Evolutionary conservation across 768 basidiomycete genomes (phyloP).

Genomic region (Suillus ampliporus): DNA sequence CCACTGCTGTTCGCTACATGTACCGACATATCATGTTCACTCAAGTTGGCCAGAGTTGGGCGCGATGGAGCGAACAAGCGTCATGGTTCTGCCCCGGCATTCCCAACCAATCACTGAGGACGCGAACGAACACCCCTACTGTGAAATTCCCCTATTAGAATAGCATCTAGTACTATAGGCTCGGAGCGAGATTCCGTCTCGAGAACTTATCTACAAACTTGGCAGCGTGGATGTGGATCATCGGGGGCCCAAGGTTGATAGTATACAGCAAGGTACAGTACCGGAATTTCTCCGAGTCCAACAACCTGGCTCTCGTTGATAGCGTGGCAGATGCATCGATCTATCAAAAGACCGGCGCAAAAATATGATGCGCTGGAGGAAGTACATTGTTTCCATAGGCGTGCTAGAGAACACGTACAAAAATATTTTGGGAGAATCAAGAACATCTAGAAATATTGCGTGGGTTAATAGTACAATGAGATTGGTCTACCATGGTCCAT

Average conservation of each 20-base stretch:
- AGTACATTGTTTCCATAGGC: not conserved
- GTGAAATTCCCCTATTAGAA: not conserved
- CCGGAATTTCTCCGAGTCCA: not conserved
- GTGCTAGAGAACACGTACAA: slow-evolving; percentile 1
- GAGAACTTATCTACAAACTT: not conserved
- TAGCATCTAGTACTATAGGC: not conserved
- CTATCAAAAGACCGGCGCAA: not conserved
- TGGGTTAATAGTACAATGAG: slow-evolving; percentile 17
- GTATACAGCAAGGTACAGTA: not conserved
- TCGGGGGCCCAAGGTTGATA: not conserved
- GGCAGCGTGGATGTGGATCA: not conserved
- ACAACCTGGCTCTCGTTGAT: no score
- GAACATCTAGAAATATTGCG: slow-evolving; percentile 6
- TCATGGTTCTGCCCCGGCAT: not conserved
- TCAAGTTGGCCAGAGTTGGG: no score
- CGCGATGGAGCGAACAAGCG: no score
- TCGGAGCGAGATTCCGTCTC: not conserved
- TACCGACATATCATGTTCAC: no score
- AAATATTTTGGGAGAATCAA: not conserved
- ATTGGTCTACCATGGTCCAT: slow-evolving; percentile 1
- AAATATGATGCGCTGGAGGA: not conserved
- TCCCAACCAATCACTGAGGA: not conserved
- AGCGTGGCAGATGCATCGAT: not conserved
- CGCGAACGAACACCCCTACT: no score
- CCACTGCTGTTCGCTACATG: not conserved